These are phyloP conservation scores for Exobasidium cylindrosporum DNA, from an alignment of 1,284 basidiomycete species.

Conservation along the genomic window DNA sequence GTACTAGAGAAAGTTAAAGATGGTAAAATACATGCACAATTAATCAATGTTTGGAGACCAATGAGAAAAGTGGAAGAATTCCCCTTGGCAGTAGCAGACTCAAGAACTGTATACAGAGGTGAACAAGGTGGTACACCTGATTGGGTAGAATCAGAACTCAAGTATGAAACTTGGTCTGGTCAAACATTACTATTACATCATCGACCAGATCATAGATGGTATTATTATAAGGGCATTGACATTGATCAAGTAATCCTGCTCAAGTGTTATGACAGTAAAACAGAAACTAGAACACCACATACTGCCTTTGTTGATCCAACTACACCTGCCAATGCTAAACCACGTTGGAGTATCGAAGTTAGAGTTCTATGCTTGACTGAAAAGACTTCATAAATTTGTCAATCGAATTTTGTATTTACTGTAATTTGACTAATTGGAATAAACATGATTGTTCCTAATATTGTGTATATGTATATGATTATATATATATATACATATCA, in stretches of 20 bases:
- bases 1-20: conserved; percentile 28
- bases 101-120: conserved; percentile 57
- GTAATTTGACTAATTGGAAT: too few relatives aligned
- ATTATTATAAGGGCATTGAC: conserved; percentile 65
- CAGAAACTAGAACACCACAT: conserved; percentile 38
- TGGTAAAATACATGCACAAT: conserved; percentile 61
- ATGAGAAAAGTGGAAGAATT: conserved; percentile 63
- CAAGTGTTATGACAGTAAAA: conserved; percentile 63
- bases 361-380: conserved; percentile 39
- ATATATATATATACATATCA: too few relatives aligned
- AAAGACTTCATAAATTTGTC: too few relatives aligned
- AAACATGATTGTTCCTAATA: too few relatives aligned
- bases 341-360: conserved; percentile 39
- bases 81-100: conserved; percentile 68
- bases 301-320: conserved; percentile 40
- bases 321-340: conserved; percentile 24
- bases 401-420: too few relatives aligned
- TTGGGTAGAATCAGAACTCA: conserved; percentile 30
- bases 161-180: conserved; percentile 36
- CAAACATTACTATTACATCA: conserved; percentile 59
- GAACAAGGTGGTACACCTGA: too few relatives aligned
- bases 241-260: conserved; percentile 67
- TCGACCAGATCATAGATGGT: conserved; percentile 65
- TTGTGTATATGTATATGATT: too few relatives aligned
- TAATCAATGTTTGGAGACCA: conserved; percentile 72